A percentile compares a stretch with the other conserved stretches of the same genome.
phyloP scores from a whole-genome alignment of 1,139 yeast genomes.

The Diutina mesorugosa region DNA sequence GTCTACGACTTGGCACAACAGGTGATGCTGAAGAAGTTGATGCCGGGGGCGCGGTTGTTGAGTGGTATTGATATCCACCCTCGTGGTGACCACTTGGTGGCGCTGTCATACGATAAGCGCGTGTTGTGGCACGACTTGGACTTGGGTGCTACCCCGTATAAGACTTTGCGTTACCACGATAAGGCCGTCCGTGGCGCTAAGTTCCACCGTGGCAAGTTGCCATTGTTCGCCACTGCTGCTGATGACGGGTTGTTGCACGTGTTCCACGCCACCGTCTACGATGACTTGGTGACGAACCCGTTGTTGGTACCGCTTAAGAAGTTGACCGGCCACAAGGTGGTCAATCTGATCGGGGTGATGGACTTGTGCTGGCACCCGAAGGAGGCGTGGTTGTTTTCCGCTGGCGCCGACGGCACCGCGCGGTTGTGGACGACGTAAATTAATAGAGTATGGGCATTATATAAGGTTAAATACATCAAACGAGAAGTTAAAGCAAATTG shows the following conservation, averaged over 20 bases:
- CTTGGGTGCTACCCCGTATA: slow-evolving; percentile 79
- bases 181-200: slow-evolving; percentile 84
- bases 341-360: slow-evolving; percentile 77
- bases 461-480: background rate
- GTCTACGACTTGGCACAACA: slow-evolving; percentile 86
- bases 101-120: slow-evolving; percentile 89
- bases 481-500: no score
- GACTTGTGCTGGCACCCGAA: slow-evolving; percentile 93
- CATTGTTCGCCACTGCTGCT: slow-evolving; percentile 90
- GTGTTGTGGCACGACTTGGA: slow-evolving; percentile 97
- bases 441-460: background rate
- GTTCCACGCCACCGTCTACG: slow-evolving; percentile 95
- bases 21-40: slow-evolving; percentile 63
- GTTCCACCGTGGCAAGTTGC: slow-evolving; percentile 77
- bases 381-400: slow-evolving; percentile 96
- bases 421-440: slow-evolving; percentile 80
- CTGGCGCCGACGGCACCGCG: slow-evolving; percentile 98
- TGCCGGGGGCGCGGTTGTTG: slow-evolving; percentile 96
- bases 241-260: slow-evolving; percentile 92
- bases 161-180: slow-evolving; percentile 88
- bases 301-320: slow-evolving; percentile 92
- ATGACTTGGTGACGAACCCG: slow-evolving; percentile 92
- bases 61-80: slow-evolving; percentile 90
- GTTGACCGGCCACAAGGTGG: slow-evolving; percentile 79
- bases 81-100: slow-evolving; percentile 86